Evolutionary conservation across 768 basidiomycete genomes (phyloP), one percentile per base, ranked within the genome.

Genomic region (Termitomyces heimii): DNA sequence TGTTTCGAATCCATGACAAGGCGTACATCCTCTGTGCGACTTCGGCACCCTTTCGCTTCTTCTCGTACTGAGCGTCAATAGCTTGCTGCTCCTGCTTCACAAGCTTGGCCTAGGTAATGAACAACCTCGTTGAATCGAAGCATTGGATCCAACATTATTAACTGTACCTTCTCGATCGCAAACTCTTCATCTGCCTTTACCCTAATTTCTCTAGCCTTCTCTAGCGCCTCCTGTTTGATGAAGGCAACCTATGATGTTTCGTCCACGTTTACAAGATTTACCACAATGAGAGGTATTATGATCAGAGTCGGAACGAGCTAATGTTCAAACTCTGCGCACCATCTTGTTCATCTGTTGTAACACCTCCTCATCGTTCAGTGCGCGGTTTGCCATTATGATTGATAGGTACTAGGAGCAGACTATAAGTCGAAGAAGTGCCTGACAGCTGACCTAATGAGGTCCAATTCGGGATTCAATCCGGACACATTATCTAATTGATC

Each of bases 131-230:
- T 44, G 31, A 7, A 54, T 50, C 31, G 50, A 8, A 24, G 18
- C 8, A 16, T n/a, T 22, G 45, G 45, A 26, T 39, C 55, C 29
- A 54, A 22, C 34, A 16, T n/a, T 12, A n/a, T 3, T 40, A 39
- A 26, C 14, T 5, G 7, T 39, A 86, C 95, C 83, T 99, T 99
- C 72, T 99, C 97, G 63, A 99, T 98, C 20, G 96, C 90, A 68
- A 98, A 98, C 75, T 99, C 96, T 71, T 98, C 95, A 60, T 99
- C 94, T 0, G 97, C 96, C 72, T 99, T 99, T 59, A 98, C 93
- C 62, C 82, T 88, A 60, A 99, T 94, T 75, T 99, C 97, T 8
- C 97, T 80, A 1, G 94, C 95, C 75, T 99, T 99, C 78, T 99
- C 96, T 62, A 92, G 72, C 4, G 96, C 96, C 73, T 99, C 97